Conservation (phyloP, 2,329 filamentous ascomycete species). For the Mariannaea elegans region DNA sequence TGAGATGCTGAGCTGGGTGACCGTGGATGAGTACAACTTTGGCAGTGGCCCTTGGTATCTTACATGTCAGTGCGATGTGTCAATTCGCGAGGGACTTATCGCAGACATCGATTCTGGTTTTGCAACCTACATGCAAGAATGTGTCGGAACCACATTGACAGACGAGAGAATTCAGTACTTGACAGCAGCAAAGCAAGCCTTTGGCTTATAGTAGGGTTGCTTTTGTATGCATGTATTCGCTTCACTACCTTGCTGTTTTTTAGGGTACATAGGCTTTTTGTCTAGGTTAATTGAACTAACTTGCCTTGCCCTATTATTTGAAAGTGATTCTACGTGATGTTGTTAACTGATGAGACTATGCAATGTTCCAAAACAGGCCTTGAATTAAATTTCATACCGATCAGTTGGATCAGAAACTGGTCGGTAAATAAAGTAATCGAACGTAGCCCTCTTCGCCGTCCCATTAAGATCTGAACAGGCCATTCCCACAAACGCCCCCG, state of each 20-base stretch:
- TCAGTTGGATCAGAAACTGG: slow-evolving; percentile 54
- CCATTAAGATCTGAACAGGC: slow-evolving; percentile 66
- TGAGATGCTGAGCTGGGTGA: slow-evolving; percentile 55
- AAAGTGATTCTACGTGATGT: too few species aligned
- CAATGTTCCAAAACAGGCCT: too few species aligned
- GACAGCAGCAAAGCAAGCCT: slow-evolving; percentile 56
- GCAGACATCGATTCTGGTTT: slow-evolving; percentile 53
- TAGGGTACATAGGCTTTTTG: too few species aligned
- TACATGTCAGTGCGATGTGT: slow-evolving; percentile 51
- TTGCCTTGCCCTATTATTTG: too few species aligned
- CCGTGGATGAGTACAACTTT: slow-evolving; percentile 62
- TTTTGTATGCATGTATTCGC: background rate
- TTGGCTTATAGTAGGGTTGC: slow-evolving; percentile 44
- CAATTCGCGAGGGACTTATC: slow-evolving; percentile 47
- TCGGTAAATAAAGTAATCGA: slow-evolving; percentile 62
- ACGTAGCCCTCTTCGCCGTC: slow-evolving; percentile 54
- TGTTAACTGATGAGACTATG: too few species aligned
- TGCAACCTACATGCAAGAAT: slow-evolving; percentile 55
- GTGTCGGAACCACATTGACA: slow-evolving; percentile 51
- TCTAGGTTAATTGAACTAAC: too few species aligned
- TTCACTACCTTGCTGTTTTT: too few species aligned
- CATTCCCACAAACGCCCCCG: slow-evolving; percentile 67
- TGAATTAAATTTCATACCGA: slow-evolving; percentile 5
- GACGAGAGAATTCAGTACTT: slow-evolving; percentile 52
- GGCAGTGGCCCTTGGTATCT: slow-evolving; percentile 62